phyloP scores from a whole-genome alignment of 1,139 yeast genomes.

The Saccharomyces hybrid region DNA sequence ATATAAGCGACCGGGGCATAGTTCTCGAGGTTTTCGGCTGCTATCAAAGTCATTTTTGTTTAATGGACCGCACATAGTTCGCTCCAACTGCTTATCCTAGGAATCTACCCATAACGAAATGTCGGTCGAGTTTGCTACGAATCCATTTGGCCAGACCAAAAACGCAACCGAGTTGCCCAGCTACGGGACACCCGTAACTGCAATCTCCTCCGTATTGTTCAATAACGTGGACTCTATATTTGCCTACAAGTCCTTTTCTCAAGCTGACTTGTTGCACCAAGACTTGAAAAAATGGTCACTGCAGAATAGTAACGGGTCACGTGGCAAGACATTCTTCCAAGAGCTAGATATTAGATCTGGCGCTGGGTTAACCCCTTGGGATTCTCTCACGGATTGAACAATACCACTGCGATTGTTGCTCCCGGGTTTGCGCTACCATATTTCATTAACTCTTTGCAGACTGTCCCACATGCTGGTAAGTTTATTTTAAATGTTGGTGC shows the following conservation, averaged over 20 bases:
- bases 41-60: not conserved
- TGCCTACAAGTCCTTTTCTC: conserved; percentile 60
- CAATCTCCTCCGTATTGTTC: conserved; percentile 61
- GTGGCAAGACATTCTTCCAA: conserved; percentile 36
- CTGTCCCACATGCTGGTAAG: conserved; percentile 27
- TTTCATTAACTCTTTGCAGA: conserved; percentile 44
- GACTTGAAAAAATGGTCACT: conserved; percentile 57
- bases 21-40: not conserved
- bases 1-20: not conserved
- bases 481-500: conserved; percentile 69
- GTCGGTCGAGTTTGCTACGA: conserved; percentile 12
- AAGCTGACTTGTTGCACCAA: conserved; percentile 52
- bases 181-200: conserved; percentile 9
- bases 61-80: not conserved
- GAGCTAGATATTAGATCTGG: conserved; percentile 57
- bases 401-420: conserved; percentile 42
- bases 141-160: conserved; percentile 53
- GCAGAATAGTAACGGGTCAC: conserved; percentile 43
- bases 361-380: conserved; percentile 51
- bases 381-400: conserved; percentile 41
- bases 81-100: not conserved
- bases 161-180: conserved; percentile 49
- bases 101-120: not conserved
- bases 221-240: conserved; percentile 58
- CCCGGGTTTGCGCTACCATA: conserved; percentile 61